Evolutionary conservation across 2,329 filamentous ascomycete genomes (phyloP).

Genomic region (Trichoderma aggressivum): DNA sequence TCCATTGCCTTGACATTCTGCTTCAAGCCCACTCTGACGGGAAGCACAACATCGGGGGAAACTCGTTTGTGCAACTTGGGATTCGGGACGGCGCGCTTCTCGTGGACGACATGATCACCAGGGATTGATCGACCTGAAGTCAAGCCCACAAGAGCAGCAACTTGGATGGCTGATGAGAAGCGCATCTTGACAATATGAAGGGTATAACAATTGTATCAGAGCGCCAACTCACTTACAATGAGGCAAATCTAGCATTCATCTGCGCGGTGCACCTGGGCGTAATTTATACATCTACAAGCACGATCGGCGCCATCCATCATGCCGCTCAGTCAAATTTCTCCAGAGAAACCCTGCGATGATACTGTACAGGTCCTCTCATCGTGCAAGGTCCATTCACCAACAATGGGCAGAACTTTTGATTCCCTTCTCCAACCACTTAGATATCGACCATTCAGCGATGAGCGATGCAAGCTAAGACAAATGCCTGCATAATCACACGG

Average conservation of each 20-base stretch:
- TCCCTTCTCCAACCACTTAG: background rate
- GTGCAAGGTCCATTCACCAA: background rate
- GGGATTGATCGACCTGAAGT: constrained; percentile 7
- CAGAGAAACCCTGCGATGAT: background rate
- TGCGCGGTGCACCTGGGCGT: background rate
- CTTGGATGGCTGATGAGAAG: constrained; percentile 8
- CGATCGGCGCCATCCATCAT: background rate
- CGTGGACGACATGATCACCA: constrained; percentile 17
- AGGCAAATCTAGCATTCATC: background rate
- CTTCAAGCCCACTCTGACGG: constrained; percentile 41
- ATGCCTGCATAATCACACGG: background rate
- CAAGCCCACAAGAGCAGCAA: constrained; percentile 1
- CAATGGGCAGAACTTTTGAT: background rate
- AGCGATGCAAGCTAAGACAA: background rate
- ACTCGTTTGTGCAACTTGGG: constrained; percentile 13
- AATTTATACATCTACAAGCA: background rate
- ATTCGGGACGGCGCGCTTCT: constrained; percentile 18
- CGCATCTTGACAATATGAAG: background rate
- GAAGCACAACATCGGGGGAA: constrained; percentile 24
- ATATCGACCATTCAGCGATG: background rate
- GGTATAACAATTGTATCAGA: background rate
- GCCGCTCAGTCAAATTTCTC: background rate
- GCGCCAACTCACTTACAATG: background rate
- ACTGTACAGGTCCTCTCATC: background rate
- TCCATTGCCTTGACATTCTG: constrained; percentile 40